Base-by-base conservation (phyloP, 1,139 yeast genomes). In the Pichia sp. region DNA sequence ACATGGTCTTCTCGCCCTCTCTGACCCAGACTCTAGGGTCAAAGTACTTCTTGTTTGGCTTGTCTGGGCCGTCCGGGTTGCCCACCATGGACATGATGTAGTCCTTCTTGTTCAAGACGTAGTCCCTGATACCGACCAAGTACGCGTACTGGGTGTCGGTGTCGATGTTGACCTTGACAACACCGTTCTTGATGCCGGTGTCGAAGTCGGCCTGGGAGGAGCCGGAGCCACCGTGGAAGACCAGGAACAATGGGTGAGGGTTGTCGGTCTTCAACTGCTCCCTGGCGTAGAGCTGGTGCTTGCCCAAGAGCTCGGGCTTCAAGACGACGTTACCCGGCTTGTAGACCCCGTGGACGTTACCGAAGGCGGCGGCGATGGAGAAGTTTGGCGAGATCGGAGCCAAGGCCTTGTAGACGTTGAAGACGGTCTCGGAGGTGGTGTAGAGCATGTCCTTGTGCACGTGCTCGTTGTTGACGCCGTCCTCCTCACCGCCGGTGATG, bases 1-100 rank as follows among this genome's bases (percentile, higher is more conserved):
- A 68, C 98, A 93, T 93, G 74, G 98, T 90, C 92, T 90, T 90
- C 82, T 93, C 99, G 82, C 99, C 99, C 79, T 92, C 98, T 84
- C 99, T 92, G 67, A 93, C 97, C 99, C 99, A 93, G 77, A 92
- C 98, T 86, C 99, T 93, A 79, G 99, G 99, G 80, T 93, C 99
- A 74, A 90, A 93, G 90, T 78, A 90, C 81, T 92, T 92, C 90
- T 92, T 92, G 87, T 88, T 88, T 80, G 99, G 99, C 83, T 90
- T 89, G 80, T 93, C 98, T 56, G 79, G 95, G 75, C 98, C 99
- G 34, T 93, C 97, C 78, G 99, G 99, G 95, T 93, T 93, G 78
- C 99, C 99, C 71, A 93, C 96, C 76, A 79, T 88, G 57, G 87
- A 64, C 79, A 81, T 67, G 69, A 93, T 75, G 86, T 93, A 93